Percentiles rank a stretch among this genome's conserved stretches.
These are phyloP conservation scores for Sedum album DNA, from an alignment of 164 flowering plant species.

Conservation along the genomic window DNA sequence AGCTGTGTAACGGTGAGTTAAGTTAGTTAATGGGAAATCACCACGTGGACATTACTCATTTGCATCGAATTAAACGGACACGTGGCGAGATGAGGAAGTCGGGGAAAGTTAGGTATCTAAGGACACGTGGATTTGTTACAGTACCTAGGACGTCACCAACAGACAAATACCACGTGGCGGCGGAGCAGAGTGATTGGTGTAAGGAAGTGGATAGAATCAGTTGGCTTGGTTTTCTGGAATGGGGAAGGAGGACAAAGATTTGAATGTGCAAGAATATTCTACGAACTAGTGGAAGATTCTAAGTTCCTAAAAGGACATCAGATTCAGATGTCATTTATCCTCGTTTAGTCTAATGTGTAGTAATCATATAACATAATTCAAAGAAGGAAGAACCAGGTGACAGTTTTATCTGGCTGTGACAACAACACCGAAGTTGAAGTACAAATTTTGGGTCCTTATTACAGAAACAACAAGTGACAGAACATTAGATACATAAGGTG, in stretches of 20 bases:
- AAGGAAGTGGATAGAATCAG: background rate
- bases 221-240: background rate
- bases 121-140: background rate
- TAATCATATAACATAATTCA: too few relatives aligned
- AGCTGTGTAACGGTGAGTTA: background rate
- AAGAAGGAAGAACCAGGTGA: background rate
- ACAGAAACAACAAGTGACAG: background rate
- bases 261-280: background rate
- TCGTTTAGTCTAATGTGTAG: too few relatives aligned
- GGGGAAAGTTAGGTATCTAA: background rate
- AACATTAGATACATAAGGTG: background rate
- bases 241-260: background rate
- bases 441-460: background rate
- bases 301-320: background rate
- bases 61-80: background rate
- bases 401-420: too few relatives aligned
- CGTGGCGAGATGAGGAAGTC: background rate
- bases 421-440: too few relatives aligned
- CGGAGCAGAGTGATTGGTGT: background rate
- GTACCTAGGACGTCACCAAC: background rate
- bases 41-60: background rate
- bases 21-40: background rate
- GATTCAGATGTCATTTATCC: too few relatives aligned
- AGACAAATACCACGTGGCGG: background rate
- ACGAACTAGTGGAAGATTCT: background rate